Base-by-base conservation (phyloP, 2,329 filamentous ascomycete genomes). In the Apiospora pterosperma region DNA sequence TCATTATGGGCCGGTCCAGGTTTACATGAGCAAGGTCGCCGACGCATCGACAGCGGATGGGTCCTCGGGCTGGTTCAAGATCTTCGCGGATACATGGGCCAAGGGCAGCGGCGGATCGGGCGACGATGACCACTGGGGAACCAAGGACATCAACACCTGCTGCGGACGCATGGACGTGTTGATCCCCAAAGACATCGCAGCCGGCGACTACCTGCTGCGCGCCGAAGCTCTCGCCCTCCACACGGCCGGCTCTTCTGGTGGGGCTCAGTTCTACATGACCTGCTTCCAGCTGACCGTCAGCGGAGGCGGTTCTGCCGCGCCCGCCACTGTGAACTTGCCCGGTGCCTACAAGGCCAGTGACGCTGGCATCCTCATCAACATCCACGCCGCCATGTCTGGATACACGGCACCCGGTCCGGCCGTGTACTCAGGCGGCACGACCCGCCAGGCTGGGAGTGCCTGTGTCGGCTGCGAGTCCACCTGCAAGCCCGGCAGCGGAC, bases 1-100 rank as follows among this genome's bases (percentile, higher is more conserved):
- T 44, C 84, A 86, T 73, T 84, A 81, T 69, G 83, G 84, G 11
- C 84, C 84, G 1, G 82, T 86, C 38, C 79, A 84, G 60, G 77
- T 84, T 1, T 85, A 85, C 72, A 76, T 85, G 63, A 79, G 79
- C 71, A 80, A 83, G 67, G 84, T 86, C 23, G 66, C 75, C 31
- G 79, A 85, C 69, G 79, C 84, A 4, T 72, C 77, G 36, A 79
- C 76, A 0, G 81, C 82, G 59, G 76, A 79, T 64, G 79, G 80
- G 12, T 75, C 76, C 1, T 71, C 28, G 3, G 72, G 75, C 4
- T 86, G 81, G 81, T 85, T 85, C 77, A 86, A 86, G 76, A 79
- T 86, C 66, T 82, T 79, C 68, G 78, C 82, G 65, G 78, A 82
- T 67, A 79, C 81, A 3, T 81, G 81, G 78, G 67, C 73, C 1